Evolutionary conservation across 257 asterid genomes (phyloP).

Genomic region (Cruciata laevipes): DNA sequence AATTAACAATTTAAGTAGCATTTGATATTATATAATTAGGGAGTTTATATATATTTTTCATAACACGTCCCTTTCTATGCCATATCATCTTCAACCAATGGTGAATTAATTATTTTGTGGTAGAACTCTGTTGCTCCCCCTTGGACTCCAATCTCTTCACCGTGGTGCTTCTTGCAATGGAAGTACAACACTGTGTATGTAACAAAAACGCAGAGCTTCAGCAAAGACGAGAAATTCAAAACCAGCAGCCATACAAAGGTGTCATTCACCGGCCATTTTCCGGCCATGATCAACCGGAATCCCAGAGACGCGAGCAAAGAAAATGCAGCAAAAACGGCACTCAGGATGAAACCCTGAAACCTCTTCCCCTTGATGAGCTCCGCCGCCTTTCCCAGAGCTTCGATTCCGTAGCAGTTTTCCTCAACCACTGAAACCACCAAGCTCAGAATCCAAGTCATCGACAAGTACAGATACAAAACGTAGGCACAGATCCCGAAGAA

Average conservation of each 20-base stretch:
- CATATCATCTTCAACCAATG: neutral
- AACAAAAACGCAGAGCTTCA: slow-evolving; percentile 23
- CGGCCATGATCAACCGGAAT: neutral
- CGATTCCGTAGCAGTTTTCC: slow-evolving; percentile 31
- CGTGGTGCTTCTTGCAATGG: slow-evolving; percentile 39
- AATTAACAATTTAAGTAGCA: too few relatives aligned
- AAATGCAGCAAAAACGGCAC: slow-evolving; percentile 11
- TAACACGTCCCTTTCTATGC: neutral
- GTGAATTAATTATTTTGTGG: neutral
- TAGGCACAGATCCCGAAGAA: neutral
- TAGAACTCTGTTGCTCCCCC: slow-evolving; percentile 7
- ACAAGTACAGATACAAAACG: slow-evolving; percentile 19
- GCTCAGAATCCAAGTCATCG: slow-evolving; percentile 15
- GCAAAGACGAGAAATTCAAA: slow-evolving; percentile 19
- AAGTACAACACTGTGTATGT: slow-evolving; percentile 39
- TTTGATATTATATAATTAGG: too few relatives aligned
- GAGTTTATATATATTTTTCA: too few relatives aligned
- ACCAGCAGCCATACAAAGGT: neutral
- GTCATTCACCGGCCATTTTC: slow-evolving; percentile 2
- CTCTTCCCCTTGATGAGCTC: slow-evolving; percentile 37
- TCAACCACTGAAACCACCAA: slow-evolving; percentile 33
- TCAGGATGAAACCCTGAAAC: slow-evolving; percentile 37
- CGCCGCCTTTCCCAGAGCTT: slow-evolving; percentile 37
- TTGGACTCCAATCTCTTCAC: slow-evolving; percentile 37
- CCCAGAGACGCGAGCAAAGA: slow-evolving; percentile 12